Conservation (phyloP, 2,329 filamentous ascomycete genomes). For the Coniochaeta sp. region DNA sequence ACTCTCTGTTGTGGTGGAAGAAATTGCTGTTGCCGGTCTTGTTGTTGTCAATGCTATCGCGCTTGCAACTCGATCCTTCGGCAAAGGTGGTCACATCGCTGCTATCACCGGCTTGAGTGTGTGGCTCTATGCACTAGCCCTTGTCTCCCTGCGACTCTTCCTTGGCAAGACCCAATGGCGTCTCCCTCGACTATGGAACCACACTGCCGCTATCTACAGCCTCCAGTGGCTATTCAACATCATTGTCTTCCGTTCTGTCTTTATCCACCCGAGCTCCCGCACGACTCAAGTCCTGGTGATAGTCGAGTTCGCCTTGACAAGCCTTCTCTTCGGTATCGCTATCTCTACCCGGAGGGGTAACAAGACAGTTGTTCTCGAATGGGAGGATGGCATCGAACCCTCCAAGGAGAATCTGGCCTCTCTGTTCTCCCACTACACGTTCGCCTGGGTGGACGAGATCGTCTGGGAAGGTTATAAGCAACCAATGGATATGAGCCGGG, state of each 20-base stretch:
- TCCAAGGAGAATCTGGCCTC: slow-evolving; percentile 83
- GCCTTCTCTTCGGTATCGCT: slow-evolving; percentile 67
- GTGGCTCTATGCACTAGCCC: slow-evolving; percentile 74
- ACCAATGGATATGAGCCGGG: slow-evolving; percentile 71
- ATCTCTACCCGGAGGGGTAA: slow-evolving; percentile 86
- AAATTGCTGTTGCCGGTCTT: slow-evolving; percentile 64
- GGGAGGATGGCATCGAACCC: slow-evolving; percentile 81
- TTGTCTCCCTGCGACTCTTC: slow-evolving; percentile 66
- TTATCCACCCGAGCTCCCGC: slow-evolving; percentile 67
- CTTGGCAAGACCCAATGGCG: slow-evolving; percentile 57
- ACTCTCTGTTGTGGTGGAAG: slow-evolving; percentile 64
- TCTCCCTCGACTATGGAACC: slow-evolving; percentile 78
- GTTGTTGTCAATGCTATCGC: slow-evolving; percentile 61
- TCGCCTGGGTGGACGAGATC: slow-evolving; percentile 84
- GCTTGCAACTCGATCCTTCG: slow-evolving; percentile 53
- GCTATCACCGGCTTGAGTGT: slow-evolving; percentile 60
- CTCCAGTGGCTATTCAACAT: slow-evolving; percentile 73
- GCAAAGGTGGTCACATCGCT: slow-evolving; percentile 50
- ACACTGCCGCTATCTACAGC: slow-evolving; percentile 79
- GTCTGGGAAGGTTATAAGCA: slow-evolving; percentile 84
- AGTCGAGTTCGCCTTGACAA: slow-evolving; percentile 66
- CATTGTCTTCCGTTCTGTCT: slow-evolving; percentile 73
- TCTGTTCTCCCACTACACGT: slow-evolving; percentile 79
- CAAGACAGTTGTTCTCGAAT: slow-evolving; percentile 78
- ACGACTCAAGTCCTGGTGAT: slow-evolving; percentile 59